These are phyloP conservation scores for Solanum corneliomulleri DNA, from an alignment of 257 asterid genomes.

Conservation along the genomic window DNA sequence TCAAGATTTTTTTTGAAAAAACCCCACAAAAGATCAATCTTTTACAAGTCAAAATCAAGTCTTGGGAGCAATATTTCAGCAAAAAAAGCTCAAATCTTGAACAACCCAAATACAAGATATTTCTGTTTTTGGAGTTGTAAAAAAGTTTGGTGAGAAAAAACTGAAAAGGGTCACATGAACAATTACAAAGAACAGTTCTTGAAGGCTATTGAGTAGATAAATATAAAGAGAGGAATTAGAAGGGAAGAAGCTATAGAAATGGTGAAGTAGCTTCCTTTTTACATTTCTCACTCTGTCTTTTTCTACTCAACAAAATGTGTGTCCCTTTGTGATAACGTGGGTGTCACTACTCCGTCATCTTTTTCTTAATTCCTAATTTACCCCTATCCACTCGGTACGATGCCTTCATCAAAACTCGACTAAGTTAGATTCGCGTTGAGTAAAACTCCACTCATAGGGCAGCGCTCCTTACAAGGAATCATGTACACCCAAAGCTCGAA, in stretches of 20 bases:
- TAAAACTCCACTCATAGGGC: too few relatives aligned
- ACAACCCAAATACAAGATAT: not conserved
- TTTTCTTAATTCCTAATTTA: not conserved
- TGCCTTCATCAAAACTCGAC: too few relatives aligned
- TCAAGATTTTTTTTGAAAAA: not conserved
- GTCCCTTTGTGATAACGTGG: not conserved
- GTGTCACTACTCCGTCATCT: not conserved
- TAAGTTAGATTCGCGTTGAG: too few relatives aligned
- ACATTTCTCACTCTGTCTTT: not conserved
- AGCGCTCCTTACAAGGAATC: too few relatives aligned
- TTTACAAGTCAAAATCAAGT: not conserved
- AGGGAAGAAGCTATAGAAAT: conserved; percentile 29
- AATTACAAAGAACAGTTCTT: not conserved
- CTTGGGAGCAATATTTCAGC: not conserved
- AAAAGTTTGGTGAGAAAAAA: not conserved
- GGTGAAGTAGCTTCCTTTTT: conserved; percentile 6
- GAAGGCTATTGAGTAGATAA: not conserved
- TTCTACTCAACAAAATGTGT: conserved; percentile 17
- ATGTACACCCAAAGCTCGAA: too few relatives aligned
- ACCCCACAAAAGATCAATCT: not conserved
- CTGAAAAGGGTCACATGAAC: not conserved
- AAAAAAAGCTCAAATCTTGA: not conserved
- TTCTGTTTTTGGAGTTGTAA: not conserved
- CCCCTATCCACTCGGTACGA: too few relatives aligned
- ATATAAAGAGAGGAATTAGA: conserved; percentile 13